Conservation (phyloP, 106 monocot species). For the Dactylorhiza incarnata region DNA sequence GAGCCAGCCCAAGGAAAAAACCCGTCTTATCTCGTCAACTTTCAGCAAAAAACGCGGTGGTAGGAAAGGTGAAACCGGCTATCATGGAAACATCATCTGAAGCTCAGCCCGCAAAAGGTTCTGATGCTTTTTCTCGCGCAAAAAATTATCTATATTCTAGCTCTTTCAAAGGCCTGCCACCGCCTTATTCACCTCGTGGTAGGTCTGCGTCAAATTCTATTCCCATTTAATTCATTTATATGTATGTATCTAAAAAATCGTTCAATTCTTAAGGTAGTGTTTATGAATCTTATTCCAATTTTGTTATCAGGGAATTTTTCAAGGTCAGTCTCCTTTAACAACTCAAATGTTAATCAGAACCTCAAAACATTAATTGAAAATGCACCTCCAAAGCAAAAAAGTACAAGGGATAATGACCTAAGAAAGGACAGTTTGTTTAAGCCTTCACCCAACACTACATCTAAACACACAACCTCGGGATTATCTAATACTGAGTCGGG, state of each 20-base stretch:
- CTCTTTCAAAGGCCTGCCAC: conserved; percentile 9
- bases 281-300: background rate
- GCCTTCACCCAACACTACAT: conserved; percentile 40
- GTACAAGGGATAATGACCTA: conserved; percentile 23
- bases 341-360: conserved; percentile 29
- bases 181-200: conserved; percentile 27
- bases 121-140: conserved; percentile 13
- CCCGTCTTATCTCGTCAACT: conserved; percentile 16
- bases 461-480: conserved; percentile 24
- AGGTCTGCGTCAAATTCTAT: conserved; percentile 1
- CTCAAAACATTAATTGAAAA: conserved; percentile 39
- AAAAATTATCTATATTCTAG: conserved; percentile 11
- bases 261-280: background rate
- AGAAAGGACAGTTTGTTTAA: conserved; percentile 32
- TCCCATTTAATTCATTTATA: background rate
- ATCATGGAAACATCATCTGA: conserved; percentile 8
- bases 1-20: conserved; percentile 13
- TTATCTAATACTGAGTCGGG: conserved; percentile 19
- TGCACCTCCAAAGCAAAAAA: conserved; percentile 37
- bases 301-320: conserved; percentile 33
- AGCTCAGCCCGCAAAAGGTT: conserved; percentile 12
- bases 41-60: conserved; percentile 30
- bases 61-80: conserved; percentile 20
- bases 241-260: background rate
- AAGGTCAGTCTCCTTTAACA: conserved; percentile 52